Base-by-base conservation (phyloP, 371 early-diverging fungal genomes). In the Circinella umbellata region DNA sequence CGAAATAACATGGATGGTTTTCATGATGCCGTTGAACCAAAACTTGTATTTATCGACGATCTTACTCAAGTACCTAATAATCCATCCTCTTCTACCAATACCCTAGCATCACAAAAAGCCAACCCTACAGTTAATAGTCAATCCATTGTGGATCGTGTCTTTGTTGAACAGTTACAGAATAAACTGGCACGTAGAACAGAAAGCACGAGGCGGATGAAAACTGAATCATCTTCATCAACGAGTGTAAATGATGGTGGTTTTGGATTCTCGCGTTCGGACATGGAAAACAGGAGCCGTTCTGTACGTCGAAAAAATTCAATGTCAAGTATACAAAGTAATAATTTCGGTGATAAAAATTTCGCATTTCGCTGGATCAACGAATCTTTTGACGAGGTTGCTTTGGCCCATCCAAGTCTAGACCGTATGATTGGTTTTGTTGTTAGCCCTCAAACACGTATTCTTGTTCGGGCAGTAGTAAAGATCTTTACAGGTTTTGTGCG, bases 401-500 rank as follows among this genome's bases (percentile, higher is more conserved):
- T 84, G 42, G 79, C 82, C 3, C 82, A 84, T 74, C 85, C 85
- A 10, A 82, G 81, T 62, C 67, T 84, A 37, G 85, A 84, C 68
- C 78, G 82, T 35, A 84, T 84, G 85, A 80, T 84, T 61, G 85
- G 85, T 13, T 67, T 84, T 73, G 85, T 84, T 5, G 82, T 84
- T n/a, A 82, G 82, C 59, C 82, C 80, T 18, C 81, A 84, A 61
- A 84, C 85, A 15, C 53, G 85, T 27, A 80, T 75, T 11, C 63
- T 84, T 36, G 63, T 84, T 27, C 79, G 85, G 36, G 85, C 82
- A 49, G 85, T 84, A 1, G 80, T 82, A 55, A 82, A 82, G 63
- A 75, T 84, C 68, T 73, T 76, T 47, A 80, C 78, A 49, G 84
- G 82, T 18, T 84, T 84, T 76, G 82, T 82, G 73, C 67, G 71